A percentile compares a stretch with the other conserved stretches of the same genome.
Conservation (phyloP, 768 basidiomycete genomes). For the Termitomyces sp. region DNA sequence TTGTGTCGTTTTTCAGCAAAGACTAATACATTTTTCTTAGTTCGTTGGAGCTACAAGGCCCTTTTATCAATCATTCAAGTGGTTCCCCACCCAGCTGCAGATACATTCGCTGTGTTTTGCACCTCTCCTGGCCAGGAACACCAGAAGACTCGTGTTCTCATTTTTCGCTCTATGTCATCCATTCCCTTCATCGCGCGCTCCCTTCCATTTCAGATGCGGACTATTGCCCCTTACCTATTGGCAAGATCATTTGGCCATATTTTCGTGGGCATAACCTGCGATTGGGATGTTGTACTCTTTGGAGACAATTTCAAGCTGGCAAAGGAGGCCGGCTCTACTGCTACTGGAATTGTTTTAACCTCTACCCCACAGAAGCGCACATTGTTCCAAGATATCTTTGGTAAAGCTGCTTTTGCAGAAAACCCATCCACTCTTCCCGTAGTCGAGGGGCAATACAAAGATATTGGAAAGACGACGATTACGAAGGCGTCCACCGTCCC, state of each 20-base stretch:
- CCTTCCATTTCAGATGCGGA: slow-evolving; percentile 63
- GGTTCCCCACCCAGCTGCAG: slow-evolving; percentile 51
- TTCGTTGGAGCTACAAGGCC: slow-evolving; percentile 51
- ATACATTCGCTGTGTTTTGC: slow-evolving; percentile 58
- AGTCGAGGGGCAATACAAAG: neutral
- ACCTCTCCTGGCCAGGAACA: slow-evolving; percentile 23
- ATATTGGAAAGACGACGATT: slow-evolving; percentile 4
- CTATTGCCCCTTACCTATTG: slow-evolving; percentile 32
- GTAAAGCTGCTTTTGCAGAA: slow-evolving; percentile 59
- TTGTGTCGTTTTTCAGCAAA: neutral
- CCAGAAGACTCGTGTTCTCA: slow-evolving; percentile 33
- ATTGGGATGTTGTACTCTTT: slow-evolving; percentile 62
- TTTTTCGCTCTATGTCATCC: slow-evolving; percentile 44
- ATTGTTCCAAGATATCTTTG: slow-evolving; percentile 90
- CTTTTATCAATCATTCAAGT: slow-evolving; percentile 34
- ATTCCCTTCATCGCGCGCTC: slow-evolving; percentile 35
- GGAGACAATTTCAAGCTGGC: slow-evolving; percentile 49
- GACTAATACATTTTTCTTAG: slow-evolving; percentile 26
- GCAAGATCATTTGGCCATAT: slow-evolving; percentile 36
- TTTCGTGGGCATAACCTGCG: slow-evolving; percentile 65
- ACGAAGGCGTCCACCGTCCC: slow-evolving; percentile 51
- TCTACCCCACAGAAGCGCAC: slow-evolving; percentile 37
- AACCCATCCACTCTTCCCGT: slow-evolving; percentile 16
- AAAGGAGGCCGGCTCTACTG: slow-evolving; percentile 37
- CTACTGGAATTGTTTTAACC: slow-evolving; percentile 30